phyloP scores from a whole-genome alignment of 169 alveolate genomes.

The Blepharisma undulans region DNA sequence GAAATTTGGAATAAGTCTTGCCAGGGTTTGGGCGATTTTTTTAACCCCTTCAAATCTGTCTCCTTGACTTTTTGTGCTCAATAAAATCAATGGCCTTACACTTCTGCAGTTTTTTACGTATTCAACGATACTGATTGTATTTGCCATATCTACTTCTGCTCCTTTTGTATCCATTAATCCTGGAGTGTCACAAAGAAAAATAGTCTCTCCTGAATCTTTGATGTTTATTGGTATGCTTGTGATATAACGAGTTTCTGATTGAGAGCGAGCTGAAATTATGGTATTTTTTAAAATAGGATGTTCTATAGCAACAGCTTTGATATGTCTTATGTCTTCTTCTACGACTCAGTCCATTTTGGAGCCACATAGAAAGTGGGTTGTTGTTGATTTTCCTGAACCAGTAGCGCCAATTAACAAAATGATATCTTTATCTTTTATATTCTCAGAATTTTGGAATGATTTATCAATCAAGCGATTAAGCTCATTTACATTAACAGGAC shows the following conservation, averaged over 20 bases:
- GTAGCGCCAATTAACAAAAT: neutral
- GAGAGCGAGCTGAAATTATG: neutral
- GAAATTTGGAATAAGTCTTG: neutral
- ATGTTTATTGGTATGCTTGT: neutral
- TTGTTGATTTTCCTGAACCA: neutral
- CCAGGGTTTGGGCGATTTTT: neutral
- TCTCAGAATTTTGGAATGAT: neutral
- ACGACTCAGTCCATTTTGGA: neutral
- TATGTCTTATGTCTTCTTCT: neutral
- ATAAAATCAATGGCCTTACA: neutral
- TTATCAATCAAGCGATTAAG: neutral
- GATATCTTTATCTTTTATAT: neutral
- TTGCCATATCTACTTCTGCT: neutral
- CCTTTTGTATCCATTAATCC: neutral
- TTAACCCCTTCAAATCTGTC: neutral
- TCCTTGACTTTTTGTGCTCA: neutral
- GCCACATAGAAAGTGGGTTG: neutral
- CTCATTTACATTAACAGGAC: neutral
- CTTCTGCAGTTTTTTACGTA: neutral
- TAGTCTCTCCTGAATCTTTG: neutral
- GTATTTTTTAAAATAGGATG: neutral
- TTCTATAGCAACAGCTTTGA: neutral
- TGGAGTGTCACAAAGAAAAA: neutral
- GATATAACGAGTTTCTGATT: neutral
- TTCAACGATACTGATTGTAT: neutral